Evolutionary conservation across 1,284 basidiomycete genomes (phyloP).

Genomic region (Ustilago crameri): DNA sequence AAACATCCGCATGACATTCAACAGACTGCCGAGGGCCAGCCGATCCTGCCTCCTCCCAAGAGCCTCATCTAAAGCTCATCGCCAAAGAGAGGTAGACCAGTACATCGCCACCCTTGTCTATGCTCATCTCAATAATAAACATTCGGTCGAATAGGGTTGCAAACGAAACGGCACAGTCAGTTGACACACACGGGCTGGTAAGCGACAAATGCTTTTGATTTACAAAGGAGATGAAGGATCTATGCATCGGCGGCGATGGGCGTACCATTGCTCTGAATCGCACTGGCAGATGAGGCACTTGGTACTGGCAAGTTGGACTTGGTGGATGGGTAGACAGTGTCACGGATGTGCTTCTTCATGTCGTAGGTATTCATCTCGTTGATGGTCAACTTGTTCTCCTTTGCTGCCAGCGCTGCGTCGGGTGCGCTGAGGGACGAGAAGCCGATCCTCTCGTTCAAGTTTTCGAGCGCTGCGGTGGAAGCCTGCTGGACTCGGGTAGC

Average conservation of each 20-base stretch:
- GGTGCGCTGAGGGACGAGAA: slow-evolving; percentile 67
- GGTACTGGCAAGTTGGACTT: neutral
- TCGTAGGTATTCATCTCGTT: slow-evolving; percentile 57
- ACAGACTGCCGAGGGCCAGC: slow-evolving; percentile 50
- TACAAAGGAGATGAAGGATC: no score
- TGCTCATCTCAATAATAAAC: no score
- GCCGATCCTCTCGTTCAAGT: slow-evolving; percentile 69
- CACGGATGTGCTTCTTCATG: slow-evolving; percentile 46
- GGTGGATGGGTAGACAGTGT: slow-evolving; percentile 22
- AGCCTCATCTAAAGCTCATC: slow-evolving; percentile 35
- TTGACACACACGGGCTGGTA: no score
- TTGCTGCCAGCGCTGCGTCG: slow-evolving; percentile 66
- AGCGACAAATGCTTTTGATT: no score
- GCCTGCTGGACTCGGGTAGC: slow-evolving; percentile 69
- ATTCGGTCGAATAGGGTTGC: no score
- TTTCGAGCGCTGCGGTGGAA: slow-evolving; percentile 66
- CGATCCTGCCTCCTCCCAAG: slow-evolving; percentile 41
- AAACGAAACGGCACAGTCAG: no score
- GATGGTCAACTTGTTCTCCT: slow-evolving; percentile 67
- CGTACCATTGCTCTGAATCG: slow-evolving; percentile 8
- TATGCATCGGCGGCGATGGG: slow-evolving; percentile 37
- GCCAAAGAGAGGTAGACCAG: no score
- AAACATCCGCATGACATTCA: neutral
- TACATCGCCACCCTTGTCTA: no score
- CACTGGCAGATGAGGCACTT: neutral